A percentile compares a stretch with the other conserved stretches of the same genome.
Evolutionary conservation across 805 yeast species (phyloP).

Genomic region (Ogataea trehalophila): DNA sequence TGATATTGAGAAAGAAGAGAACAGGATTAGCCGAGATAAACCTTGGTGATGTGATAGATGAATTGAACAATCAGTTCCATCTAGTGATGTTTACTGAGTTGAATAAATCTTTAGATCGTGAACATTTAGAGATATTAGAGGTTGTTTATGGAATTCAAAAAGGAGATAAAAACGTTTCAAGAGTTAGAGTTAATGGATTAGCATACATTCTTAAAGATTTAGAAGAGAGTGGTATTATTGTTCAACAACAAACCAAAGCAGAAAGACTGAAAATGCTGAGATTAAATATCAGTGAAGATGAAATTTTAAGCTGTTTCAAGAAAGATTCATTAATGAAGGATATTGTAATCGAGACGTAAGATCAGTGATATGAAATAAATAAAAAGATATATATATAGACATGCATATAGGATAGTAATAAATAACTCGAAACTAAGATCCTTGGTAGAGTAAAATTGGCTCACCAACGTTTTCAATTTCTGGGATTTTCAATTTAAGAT

Average conservation of each 20-base stretch:
- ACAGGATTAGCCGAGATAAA: slow-evolving; percentile 66
- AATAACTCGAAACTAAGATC: slow-evolving; percentile 9
- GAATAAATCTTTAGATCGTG: slow-evolving; percentile 18
- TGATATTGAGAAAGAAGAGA: slow-evolving; percentile 59
- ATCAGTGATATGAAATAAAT: background rate
- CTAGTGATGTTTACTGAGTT: slow-evolving; percentile 27
- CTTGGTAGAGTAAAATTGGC: slow-evolving; percentile 70
- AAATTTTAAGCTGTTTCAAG: slow-evolving; percentile 54
- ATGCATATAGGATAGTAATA: background rate
- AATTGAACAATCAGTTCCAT: slow-evolving; percentile 43
- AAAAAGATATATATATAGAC: background rate
- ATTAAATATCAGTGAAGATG: slow-evolving; percentile 67
- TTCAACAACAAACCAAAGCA: slow-evolving; percentile 61
- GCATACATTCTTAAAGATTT: slow-evolving; percentile 60
- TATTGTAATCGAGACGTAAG: slow-evolving; percentile 14
- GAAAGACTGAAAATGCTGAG: slow-evolving; percentile 64
- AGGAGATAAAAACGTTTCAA: slow-evolving; percentile 8
- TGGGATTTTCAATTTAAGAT: slow-evolving; percentile 73
- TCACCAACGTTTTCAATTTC: slow-evolving; percentile 87
- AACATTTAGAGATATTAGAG: slow-evolving; percentile 19
- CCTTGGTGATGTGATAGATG: slow-evolving; percentile 76
- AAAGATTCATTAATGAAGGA: slow-evolving; percentile 45
- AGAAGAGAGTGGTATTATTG: slow-evolving; percentile 71
- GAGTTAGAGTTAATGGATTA: slow-evolving; percentile 54
- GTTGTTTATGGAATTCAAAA: slow-evolving; percentile 22